A percentile compares a stretch with the other conserved stretches of the same genome.
Conservation (phyloP, 169 alveolate species). For the Cryptosporidium ubiquitum region DNA sequence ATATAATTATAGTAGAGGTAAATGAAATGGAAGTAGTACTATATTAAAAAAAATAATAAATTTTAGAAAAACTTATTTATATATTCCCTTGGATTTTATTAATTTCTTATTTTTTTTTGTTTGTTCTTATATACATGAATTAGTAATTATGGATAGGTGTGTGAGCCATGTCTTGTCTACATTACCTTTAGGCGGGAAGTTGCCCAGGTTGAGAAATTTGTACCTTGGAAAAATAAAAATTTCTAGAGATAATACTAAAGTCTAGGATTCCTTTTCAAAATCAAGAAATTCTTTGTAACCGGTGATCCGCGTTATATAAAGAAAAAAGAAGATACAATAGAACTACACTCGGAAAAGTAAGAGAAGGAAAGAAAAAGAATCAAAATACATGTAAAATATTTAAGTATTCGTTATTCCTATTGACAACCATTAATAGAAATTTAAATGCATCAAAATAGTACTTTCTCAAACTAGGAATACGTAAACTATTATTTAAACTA, state of each 20-base stretch:
- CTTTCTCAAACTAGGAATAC: conserved; percentile 14
- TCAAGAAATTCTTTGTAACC: not conserved
- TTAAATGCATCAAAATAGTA: not conserved
- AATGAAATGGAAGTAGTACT: not conserved
- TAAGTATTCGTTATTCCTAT: not conserved
- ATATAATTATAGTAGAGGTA: not conserved
- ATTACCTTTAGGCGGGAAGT: conserved; percentile 27
- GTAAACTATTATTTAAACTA: not conserved
- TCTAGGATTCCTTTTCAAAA: not conserved
- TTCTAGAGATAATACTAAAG: not conserved
- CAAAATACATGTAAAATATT: conserved; percentile 6
- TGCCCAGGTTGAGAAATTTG: conserved; percentile 9
- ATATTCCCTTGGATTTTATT: conserved; percentile 2
- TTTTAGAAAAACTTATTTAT: not conserved
- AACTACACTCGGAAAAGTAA: not conserved
- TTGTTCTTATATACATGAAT: conserved; percentile 33
- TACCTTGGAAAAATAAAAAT: not conserved
- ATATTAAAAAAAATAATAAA: not conserved
- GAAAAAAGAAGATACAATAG: too few species aligned
- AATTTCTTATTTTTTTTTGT: not conserved
- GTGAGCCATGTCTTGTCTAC: conserved; percentile 54
- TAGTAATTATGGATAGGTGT: conserved; percentile 67
- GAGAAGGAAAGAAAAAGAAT: too few species aligned
- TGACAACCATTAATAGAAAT: conserved; percentile 7
- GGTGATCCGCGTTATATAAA: not conserved